phyloP scores from a whole-genome alignment of 164 flowering plant genomes.

The Saururus chinensis region DNA sequence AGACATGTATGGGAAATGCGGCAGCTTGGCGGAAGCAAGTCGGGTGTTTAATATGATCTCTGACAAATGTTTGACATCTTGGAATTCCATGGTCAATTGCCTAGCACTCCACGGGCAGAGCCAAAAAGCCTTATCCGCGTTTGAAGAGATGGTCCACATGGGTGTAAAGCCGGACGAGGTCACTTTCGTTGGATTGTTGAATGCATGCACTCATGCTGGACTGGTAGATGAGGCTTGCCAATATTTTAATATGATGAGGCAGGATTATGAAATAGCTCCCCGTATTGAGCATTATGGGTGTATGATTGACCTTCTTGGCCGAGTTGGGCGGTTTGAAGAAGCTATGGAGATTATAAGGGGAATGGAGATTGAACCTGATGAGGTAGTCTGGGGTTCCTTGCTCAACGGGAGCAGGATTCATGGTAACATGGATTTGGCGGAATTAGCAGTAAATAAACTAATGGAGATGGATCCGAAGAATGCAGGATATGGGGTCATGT shows the following conservation, averaged over 20 bases:
- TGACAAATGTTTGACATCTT: slow-evolving; percentile 29
- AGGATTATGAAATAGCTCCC: slow-evolving; percentile 34
- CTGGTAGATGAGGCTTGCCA: slow-evolving; percentile 33
- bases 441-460: slow-evolving; percentile 34
- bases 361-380: slow-evolving; percentile 52
- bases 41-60: slow-evolving; percentile 27
- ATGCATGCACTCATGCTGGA: slow-evolving; percentile 63
- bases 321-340: slow-evolving; percentile 52
- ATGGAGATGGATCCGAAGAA: slow-evolving; percentile 48
- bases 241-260: slow-evolving; percentile 35
- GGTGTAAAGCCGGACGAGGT: slow-evolving; percentile 36
- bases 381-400: slow-evolving; percentile 58
- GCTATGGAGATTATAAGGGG: slow-evolving; percentile 38
- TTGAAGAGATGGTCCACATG: slow-evolving; percentile 36
- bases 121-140: slow-evolving; percentile 29
- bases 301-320: slow-evolving; percentile 52
- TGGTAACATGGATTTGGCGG: slow-evolving; percentile 47
- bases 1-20: slow-evolving; percentile 74
- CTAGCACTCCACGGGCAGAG: slow-evolving; percentile 51
- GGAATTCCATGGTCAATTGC: slow-evolving; percentile 61
- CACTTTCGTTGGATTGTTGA: slow-evolving; percentile 50
- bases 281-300: slow-evolving; percentile 57
- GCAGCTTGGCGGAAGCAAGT: slow-evolving; percentile 39
- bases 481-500: slow-evolving; percentile 48
- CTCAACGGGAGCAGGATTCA: slow-evolving; percentile 51